A percentile compares a stretch with the other conserved stretches of the same genome.
Evolutionary conservation across 352 stramenopile species (phyloP).

Genomic region (Globisporangium spiculum): DNA sequence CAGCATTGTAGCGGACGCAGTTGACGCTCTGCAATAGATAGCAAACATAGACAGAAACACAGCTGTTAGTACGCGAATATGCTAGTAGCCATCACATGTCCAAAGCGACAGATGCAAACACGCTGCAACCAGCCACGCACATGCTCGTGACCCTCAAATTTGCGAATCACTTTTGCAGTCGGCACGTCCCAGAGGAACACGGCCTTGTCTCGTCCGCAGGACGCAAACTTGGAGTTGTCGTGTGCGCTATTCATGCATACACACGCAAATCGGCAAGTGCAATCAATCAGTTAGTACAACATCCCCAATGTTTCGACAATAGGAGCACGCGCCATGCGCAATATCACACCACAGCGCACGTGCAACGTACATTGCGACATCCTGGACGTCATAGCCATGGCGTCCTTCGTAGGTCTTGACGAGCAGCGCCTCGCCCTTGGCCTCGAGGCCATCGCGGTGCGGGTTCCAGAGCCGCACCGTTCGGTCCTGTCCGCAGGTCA

Average conservation of each 20-base stretch:
- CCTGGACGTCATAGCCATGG: conserved; percentile 88
- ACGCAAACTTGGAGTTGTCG: conserved; percentile 87
- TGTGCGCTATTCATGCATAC: conserved; percentile 36
- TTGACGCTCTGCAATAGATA: conserved; percentile 64
- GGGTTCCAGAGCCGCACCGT: conserved; percentile 88
- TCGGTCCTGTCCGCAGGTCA: conserved; percentile 87
- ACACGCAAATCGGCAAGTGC: background rate
- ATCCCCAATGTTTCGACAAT: background rate
- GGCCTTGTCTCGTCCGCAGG: conserved; percentile 81
- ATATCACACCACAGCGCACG: background rate
- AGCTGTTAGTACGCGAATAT: background rate
- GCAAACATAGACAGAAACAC: background rate
- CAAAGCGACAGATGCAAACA: background rate
- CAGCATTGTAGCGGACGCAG: conserved; percentile 76
- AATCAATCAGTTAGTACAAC: background rate
- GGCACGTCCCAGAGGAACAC: conserved; percentile 90
- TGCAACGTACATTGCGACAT: conserved; percentile 78
- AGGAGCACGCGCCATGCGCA: background rate
- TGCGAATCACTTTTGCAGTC: conserved; percentile 82
- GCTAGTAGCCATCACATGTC: background rate
- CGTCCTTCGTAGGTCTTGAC: conserved; percentile 84
- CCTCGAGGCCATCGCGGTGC: conserved; percentile 65
- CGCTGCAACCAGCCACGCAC: conserved; percentile 26
- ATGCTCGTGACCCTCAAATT: conserved; percentile 85
- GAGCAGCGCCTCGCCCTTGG: conserved; percentile 58